Evolutionary conservation across 2,329 filamentous ascomycete genomes (phyloP).

Genomic region (Diplodia intermedia): DNA sequence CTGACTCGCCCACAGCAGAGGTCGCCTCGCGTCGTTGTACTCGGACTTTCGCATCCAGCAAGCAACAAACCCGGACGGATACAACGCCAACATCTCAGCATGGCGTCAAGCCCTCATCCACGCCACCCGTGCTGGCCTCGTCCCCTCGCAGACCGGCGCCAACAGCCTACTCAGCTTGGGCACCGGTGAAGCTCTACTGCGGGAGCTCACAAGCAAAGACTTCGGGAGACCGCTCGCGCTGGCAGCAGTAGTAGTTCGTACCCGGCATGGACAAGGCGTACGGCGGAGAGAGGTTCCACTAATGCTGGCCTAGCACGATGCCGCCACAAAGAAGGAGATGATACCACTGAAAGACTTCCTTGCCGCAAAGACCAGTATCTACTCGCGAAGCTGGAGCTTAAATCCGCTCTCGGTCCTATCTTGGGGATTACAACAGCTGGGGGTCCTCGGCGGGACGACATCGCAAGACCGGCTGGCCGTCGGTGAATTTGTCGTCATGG

Average conservation of each 20-base stretch:
- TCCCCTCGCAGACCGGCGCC: constrained; percentile 51
- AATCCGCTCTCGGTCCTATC: constrained; percentile 73
- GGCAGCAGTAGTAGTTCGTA: constrained; percentile 71
- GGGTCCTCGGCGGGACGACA: constrained; percentile 60
- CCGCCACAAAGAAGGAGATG: constrained; percentile 71
- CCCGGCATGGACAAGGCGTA: not conserved
- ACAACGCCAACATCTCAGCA: constrained; percentile 76
- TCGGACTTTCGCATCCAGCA: constrained; percentile 81
- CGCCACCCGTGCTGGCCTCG: constrained; percentile 69
- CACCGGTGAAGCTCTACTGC: constrained; percentile 68
- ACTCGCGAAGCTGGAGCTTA: constrained; percentile 71
- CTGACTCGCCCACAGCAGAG: constrained; percentile 55
- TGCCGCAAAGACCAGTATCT: constrained; percentile 71
- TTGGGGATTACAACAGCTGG: constrained; percentile 77
- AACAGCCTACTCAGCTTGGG: constrained; percentile 60
- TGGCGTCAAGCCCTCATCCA: constrained; percentile 79
- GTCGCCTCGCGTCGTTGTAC: constrained; percentile 83
- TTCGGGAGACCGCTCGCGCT: constrained; percentile 83
- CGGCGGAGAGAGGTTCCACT: not conserved
- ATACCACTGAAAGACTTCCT: constrained; percentile 75
- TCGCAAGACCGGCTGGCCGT: constrained; percentile 64
- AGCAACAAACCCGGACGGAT: constrained; percentile 83
- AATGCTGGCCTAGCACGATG: constrained; percentile 63
- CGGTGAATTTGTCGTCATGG: constrained; percentile 70
- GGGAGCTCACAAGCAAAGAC: constrained; percentile 75